Percentiles rank a stretch among this genome's conserved stretches.
Conservation (phyloP, 2,329 filamentous ascomycete species). For the Plectosphaerella cucumerina region DNA sequence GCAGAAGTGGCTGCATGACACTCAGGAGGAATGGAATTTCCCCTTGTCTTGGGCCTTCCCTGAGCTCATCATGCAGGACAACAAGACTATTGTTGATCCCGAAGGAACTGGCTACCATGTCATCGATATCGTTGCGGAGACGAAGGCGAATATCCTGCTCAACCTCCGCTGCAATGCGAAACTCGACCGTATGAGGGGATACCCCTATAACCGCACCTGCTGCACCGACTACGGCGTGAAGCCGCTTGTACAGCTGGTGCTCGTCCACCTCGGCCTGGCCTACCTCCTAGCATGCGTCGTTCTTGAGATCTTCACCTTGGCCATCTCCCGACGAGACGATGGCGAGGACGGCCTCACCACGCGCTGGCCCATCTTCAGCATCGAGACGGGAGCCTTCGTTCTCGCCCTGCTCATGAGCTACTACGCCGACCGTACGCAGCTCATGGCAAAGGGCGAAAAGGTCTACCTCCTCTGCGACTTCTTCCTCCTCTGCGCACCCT, state of each 20-base stretch:
- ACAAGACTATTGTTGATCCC: slow-evolving; percentile 14
- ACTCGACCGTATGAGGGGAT: slow-evolving; percentile 22
- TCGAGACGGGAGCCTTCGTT: slow-evolving; percentile 20
- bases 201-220: slow-evolving; percentile 45
- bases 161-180: slow-evolving; percentile 47
- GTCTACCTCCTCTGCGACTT: slow-evolving; percentile 1
- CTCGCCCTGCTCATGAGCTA: slow-evolving; percentile 20
- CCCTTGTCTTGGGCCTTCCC: slow-evolving; percentile 16
- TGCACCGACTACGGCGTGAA: slow-evolving; percentile 39
- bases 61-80: slow-evolving; percentile 1
- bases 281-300: slow-evolving; percentile 14
- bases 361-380: slow-evolving; percentile 12
- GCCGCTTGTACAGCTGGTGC: slow-evolving; percentile 13
- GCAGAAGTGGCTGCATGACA: slow-evolving; percentile 16
- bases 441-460: slow-evolving; percentile 17
- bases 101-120: slow-evolving; percentile 24
- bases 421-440: slow-evolving; percentile 21
- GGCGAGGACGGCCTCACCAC: slow-evolving; percentile 1
- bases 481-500: slow-evolving; percentile 1
- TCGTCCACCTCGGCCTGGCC: slow-evolving; percentile 11
- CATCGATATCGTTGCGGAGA: slow-evolving; percentile 21
- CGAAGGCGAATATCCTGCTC: slow-evolving; percentile 38
- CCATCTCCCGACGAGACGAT: no score
- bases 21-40: slow-evolving; percentile 13
- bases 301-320: neutral